These are phyloP conservation scores for Salix udensis DNA, from an alignment of 345 rosid genomes.

Conservation along the genomic window DNA sequence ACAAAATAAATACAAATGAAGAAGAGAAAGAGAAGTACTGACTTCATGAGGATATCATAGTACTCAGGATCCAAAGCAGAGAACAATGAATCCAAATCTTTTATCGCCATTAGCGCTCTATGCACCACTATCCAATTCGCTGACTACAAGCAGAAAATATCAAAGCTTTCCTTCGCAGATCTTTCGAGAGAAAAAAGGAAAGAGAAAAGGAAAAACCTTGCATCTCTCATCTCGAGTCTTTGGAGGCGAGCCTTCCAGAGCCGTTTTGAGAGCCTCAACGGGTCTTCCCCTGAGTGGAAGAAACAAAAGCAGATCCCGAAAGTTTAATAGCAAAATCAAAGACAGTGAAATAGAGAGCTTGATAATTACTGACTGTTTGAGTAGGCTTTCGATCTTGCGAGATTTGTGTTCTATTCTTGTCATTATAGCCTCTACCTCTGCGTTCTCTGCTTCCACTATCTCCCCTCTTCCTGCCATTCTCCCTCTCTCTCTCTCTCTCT, in stretches of 20 bases:
- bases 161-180: neutral
- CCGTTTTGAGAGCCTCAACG: slow-evolving; percentile 85
- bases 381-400: slow-evolving; percentile 80
- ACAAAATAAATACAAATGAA: neutral
- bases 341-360: neutral
- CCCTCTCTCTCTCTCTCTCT: neutral
- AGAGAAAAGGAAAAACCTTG: slow-evolving; percentile 48
- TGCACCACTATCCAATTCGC: slow-evolving; percentile 91
- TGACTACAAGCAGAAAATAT: slow-evolving; percentile 41
- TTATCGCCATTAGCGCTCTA: slow-evolving; percentile 88
- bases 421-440: slow-evolving; percentile 92
- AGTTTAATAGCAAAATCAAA: neutral
- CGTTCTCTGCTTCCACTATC: slow-evolving; percentile 76
- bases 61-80: slow-evolving; percentile 82
- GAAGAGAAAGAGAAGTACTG: slow-evolving; percentile 14
- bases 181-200: neutral
- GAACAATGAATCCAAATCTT: slow-evolving; percentile 77
- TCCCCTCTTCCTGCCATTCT: slow-evolving; percentile 48
- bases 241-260: slow-evolving; percentile 87
- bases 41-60: slow-evolving; percentile 94
- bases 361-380: slow-evolving; percentile 52
- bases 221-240: slow-evolving; percentile 80
- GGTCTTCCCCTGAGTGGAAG: slow-evolving; percentile 35
- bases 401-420: slow-evolving; percentile 88
- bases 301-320: neutral